Base-by-base conservation (phyloP, 345 rosid genomes). In the Lepidium didymum region DNA sequence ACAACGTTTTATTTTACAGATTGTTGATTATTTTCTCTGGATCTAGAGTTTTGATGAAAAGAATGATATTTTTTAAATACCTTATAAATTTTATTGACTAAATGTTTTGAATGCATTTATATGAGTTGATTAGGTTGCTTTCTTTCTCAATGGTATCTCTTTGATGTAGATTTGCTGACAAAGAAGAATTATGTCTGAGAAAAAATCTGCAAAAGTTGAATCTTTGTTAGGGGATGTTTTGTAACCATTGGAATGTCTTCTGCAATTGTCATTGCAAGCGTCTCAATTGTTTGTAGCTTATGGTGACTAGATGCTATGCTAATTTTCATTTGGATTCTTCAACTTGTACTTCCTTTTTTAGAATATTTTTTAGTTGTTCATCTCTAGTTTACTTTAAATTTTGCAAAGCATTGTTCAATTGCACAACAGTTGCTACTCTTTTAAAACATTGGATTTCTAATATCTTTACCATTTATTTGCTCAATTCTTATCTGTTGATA, bases 261-360 rank as follows among this genome's bases (percentile, higher is more conserved):
- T 72, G 72, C 64, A 64, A 31, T 7, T 49, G 40, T 40, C 66
- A 25, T 67, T 67, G 51, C 64, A 61, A 55, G 49, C 38, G 45
- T 74, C 64, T 61, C 38, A 68, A 44, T 25, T 46, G 52, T 41
- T 69, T 60, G 8, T 62, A 37, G 42, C 52, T 46, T 68, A 11
- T 68, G 51, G 57, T 19, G 31, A 60, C 62, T 72, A 67, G 73
- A 60, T 73, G 63, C 72, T 73, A 41, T 62, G 74, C 70, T 75
- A 62, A 75, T 75, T 62, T 75, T 68, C 65, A 21, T 75, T 68
- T 75, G 53, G 66, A 68, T 68, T 75, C 65, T 62, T 68, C 25
- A 54, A 75, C 69, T 55, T 68, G 41, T 68, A 45, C 36, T 34
- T 45, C 12, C 9, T 46, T 44, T 25, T 23, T 13, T 8, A 42